A percentile compares a stretch with the other conserved stretches of the same genome.
Evolutionary conservation across 805 yeast genomes (phyloP).

Genomic region (Grigorovia transvaalensis): DNA sequence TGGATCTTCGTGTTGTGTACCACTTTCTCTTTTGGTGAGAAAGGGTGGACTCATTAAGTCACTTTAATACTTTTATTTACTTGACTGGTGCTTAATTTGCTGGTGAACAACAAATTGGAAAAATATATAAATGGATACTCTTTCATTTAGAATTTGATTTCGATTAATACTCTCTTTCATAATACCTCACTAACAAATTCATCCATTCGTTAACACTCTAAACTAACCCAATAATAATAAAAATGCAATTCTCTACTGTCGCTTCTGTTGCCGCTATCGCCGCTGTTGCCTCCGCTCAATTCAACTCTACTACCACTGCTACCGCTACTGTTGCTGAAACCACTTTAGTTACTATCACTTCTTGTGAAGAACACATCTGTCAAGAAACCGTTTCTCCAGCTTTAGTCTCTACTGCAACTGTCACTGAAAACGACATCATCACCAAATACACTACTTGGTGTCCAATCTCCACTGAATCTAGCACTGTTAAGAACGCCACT

Average conservation of each 20-base stretch:
- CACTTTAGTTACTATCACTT: conserved; percentile 30
- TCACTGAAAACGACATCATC: conserved; percentile 21
- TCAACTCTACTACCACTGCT: conserved; percentile 19
- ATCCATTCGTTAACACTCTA: neutral
- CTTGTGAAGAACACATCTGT: conserved; percentile 28
- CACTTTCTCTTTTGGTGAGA: neutral
- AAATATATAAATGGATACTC: conserved; percentile 1
- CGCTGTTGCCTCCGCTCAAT: conserved; percentile 25
- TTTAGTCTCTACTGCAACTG: conserved; percentile 29
- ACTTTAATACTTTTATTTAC: neutral
- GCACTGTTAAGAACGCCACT: conserved; percentile 21
- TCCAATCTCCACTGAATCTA: conserved; percentile 26
- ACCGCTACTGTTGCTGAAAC: conserved; percentile 17
- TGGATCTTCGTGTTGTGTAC: neutral
- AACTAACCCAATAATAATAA: conserved; percentile 1
- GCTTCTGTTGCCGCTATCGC: conserved; percentile 30
- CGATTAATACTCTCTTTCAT: neutral
- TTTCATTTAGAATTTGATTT: neutral
- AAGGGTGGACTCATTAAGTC: neutral
- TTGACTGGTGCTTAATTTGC: neutral
- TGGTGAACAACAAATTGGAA: neutral
- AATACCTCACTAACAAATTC: neutral
- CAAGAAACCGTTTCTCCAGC: conserved; percentile 27
- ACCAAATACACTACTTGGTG: conserved; percentile 26
- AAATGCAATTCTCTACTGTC: conserved; percentile 35